Percentiles rank a stretch among this genome's conserved stretches.
phyloP scores from a whole-genome alignment of 345 rosid species.

The Eutrema yunnanense region DNA sequence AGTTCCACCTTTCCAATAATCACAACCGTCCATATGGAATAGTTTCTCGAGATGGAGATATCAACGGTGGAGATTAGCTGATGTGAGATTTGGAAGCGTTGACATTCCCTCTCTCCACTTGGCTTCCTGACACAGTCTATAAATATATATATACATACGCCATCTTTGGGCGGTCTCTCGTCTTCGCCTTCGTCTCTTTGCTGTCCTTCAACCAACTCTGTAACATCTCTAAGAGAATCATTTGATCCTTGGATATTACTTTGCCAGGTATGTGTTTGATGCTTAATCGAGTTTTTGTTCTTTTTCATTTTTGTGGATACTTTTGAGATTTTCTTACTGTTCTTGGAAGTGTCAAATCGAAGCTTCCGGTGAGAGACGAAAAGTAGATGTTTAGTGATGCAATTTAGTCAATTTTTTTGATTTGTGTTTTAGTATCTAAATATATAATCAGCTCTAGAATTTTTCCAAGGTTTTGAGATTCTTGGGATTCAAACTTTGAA shows the following conservation, averaged over 20 bases:
- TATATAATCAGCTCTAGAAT: not conserved
- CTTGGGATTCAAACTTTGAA: not conserved
- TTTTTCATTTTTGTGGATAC: not conserved
- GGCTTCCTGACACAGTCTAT: conserved; percentile 10
- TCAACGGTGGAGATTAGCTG: not conserved
- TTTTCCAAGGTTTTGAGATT: not conserved
- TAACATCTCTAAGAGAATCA: not conserved
- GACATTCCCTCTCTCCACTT: conserved; percentile 24
- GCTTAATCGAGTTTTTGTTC: not conserved
- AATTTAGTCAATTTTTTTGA: not conserved
- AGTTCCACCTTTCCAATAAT: not conserved
- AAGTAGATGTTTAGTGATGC: not conserved
- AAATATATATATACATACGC: conserved; percentile 7
- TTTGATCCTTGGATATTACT: not conserved
- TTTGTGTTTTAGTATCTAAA: not conserved
- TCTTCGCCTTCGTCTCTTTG: no score
- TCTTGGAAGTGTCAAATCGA: not conserved
- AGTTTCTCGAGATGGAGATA: not conserved
- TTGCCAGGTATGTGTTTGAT: conserved; percentile 10
- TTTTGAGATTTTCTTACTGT: not conserved
- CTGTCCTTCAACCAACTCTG: conserved; percentile 3
- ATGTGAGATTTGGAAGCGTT: conserved; percentile 8
- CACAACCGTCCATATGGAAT: not conserved
- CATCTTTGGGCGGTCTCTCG: conserved; percentile 22
- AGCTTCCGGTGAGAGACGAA: not conserved